Base-by-base conservation (phyloP, 768 basidiomycete species). In the Lactarius hatsudake region DNA sequence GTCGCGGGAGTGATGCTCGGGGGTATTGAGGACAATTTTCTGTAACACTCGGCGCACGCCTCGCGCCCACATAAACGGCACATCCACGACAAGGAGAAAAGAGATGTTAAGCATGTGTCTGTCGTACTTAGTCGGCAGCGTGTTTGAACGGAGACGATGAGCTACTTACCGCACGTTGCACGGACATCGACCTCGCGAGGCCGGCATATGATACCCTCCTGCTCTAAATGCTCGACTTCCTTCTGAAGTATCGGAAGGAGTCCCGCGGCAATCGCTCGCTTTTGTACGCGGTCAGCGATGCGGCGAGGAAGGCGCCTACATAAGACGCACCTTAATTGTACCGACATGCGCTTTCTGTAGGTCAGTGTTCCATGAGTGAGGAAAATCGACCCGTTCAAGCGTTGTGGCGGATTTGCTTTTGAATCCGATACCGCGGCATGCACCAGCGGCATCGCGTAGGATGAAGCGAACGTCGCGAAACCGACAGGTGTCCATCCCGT, bases 41-140 rank as follows among this genome's bases (percentile, higher is more conserved):
- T 80, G 72, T 85, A 91, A 74, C 95, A 97, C 64, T 92, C 90
- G 1, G 87, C 81, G 74, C 95, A 98, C 15, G 90, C 87, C 77
- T 97, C 95, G 8, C 93, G 86, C 5, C 93, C 95, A 75, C 95
- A 98, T 54, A 85, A 73, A 20, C 90, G 84, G 75, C 94, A 96
- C 84, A 95, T 91, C 87, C 91, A 96, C 26, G 87, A 90, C 65
- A 86, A 87, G 9, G 90, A 89, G 76, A 96, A 96, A 68, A 96
- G 86, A 15, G 94, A 95, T 4, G 93, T 95, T 81, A 93, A 89
- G 76, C 94, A 97, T 4, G 91, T 93, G 76, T 97, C 94, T 96
- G 74, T 30, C 65, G 65, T 56, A 40, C 26, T 68, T 30, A n/a
- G 58, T 68, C 59, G 64, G 65, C 59, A 62, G 59, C 69, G 59